Conservation (phyloP, 2,329 filamentous ascomycete species). For the Clathrospora elynae region DNA sequence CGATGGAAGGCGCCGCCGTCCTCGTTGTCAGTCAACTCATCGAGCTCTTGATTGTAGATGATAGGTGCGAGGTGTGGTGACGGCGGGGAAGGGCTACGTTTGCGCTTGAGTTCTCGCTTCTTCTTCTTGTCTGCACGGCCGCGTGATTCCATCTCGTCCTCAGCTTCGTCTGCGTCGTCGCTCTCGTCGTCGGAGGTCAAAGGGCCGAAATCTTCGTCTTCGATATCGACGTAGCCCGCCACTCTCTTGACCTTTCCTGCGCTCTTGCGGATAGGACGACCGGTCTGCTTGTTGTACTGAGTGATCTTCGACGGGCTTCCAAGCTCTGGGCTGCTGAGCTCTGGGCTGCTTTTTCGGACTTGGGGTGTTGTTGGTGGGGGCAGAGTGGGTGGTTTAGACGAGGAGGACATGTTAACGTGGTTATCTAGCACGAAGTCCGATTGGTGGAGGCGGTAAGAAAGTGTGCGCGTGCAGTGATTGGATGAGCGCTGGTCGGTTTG, state of each 20-base stretch:
- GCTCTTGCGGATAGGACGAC: slow-evolving; percentile 51
- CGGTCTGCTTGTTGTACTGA: slow-evolving; percentile 49
- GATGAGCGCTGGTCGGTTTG: not conserved
- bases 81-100: slow-evolving; percentile 43
- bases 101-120: slow-evolving; percentile 44
- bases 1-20: slow-evolving; percentile 20
- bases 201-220: slow-evolving; percentile 39
- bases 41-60: slow-evolving; percentile 37
- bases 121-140: slow-evolving; percentile 21
- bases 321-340: slow-evolving; percentile 41
- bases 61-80: slow-evolving; percentile 45
- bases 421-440: not conserved
- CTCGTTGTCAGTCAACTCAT: slow-evolving; percentile 39
- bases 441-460: slow-evolving; percentile 7
- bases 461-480: slow-evolving; percentile 3
- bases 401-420: slow-evolving; percentile 1
- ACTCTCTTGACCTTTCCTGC: slow-evolving; percentile 44
- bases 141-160: slow-evolving; percentile 26
- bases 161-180: slow-evolving; percentile 38
- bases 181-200: slow-evolving; percentile 24
- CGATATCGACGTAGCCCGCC: slow-evolving; percentile 50
- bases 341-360: slow-evolving; percentile 16
- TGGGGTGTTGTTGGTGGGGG: slow-evolving; percentile 2
- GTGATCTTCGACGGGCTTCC: slow-evolving; percentile 33
- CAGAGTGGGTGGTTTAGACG: not conserved